A percentile compares a stretch with the other conserved stretches of the same genome.
phyloP scores from a whole-genome alignment of 345 rosid genomes.

The Rhodamnia argentea region DNA sequence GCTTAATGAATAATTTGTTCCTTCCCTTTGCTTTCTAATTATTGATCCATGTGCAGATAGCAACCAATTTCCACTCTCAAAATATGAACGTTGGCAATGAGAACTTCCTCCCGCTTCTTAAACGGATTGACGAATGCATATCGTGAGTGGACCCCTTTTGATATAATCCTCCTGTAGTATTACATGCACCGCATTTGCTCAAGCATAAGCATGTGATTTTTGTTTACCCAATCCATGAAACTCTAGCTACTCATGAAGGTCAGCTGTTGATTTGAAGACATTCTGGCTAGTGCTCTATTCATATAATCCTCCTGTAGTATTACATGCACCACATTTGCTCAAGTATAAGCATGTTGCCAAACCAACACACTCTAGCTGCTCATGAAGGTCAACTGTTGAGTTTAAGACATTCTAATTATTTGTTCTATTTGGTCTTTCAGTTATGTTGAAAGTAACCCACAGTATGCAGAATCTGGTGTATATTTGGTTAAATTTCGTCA shows the following conservation, averaged over 20 bases:
- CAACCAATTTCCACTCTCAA: slow-evolving; percentile 78
- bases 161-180: neutral
- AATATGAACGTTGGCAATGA: slow-evolving; percentile 71
- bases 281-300: neutral
- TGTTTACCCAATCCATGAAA: neutral
- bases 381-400: neutral
- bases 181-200: neutral
- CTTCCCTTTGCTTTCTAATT: neutral
- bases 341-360: neutral
- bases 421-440: slow-evolving; percentile 15
- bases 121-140: slow-evolving; percentile 90
- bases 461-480: slow-evolving; percentile 89
- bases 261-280: neutral
- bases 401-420: neutral
- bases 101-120: slow-evolving; percentile 79
- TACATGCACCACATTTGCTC: neutral
- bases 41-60: slow-evolving; percentile 41
- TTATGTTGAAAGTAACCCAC: slow-evolving; percentile 83
- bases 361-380: neutral
- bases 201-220: neutral
- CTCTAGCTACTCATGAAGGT: neutral
- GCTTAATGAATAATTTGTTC: neutral
- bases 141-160: slow-evolving; percentile 43
- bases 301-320: neutral
- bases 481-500: slow-evolving; percentile 95